phyloP scores from a whole-genome alignment of 75 land plant species.

The Adiantum capillusveneris region DNA sequence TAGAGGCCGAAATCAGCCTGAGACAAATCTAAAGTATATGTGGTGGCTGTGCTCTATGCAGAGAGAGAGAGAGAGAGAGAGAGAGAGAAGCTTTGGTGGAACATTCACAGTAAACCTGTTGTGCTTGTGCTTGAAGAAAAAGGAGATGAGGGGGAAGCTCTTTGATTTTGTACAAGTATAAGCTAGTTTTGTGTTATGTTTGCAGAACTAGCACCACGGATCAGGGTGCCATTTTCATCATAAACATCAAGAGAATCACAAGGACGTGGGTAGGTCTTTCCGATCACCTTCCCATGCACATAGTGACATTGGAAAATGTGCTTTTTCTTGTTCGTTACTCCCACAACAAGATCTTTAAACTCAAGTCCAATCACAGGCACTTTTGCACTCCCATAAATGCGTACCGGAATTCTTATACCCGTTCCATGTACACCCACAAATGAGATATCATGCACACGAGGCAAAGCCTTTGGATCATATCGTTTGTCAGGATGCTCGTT shows the following conservation, averaged over 20 bases:
- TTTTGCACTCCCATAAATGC: slow-evolving; percentile 67
- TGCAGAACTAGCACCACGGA: neutral
- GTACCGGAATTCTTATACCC: slow-evolving; percentile 75
- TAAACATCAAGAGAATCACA: slow-evolving; percentile 70
- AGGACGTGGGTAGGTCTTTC: slow-evolving; percentile 70
- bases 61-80: no score
- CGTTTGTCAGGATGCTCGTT: slow-evolving; percentile 77
- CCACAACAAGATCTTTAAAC: slow-evolving; percentile 74
- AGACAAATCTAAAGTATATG: no score
- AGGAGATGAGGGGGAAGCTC: no score
- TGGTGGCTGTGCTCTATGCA: no score
- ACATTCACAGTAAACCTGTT: no score
- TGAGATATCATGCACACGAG: slow-evolving; percentile 46
- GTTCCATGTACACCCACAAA: slow-evolving; percentile 55
- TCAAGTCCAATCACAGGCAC: slow-evolving; percentile 60
- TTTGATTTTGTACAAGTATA: no score
- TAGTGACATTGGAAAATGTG: slow-evolving; percentile 79
- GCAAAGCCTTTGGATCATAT: slow-evolving; percentile 72
- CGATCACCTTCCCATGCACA: slow-evolving; percentile 70
- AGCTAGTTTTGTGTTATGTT: neutral
- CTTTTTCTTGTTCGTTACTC: slow-evolving; percentile 76
- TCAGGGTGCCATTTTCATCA: slow-evolving; percentile 35
- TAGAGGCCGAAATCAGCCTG: no score
- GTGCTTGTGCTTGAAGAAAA: no score
- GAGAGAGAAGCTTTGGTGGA: no score